These are phyloP conservation scores for Sporothrix globosa DNA, from an alignment of 2,329 filamentous ascomycete species.

Conservation along the genomic window DNA sequence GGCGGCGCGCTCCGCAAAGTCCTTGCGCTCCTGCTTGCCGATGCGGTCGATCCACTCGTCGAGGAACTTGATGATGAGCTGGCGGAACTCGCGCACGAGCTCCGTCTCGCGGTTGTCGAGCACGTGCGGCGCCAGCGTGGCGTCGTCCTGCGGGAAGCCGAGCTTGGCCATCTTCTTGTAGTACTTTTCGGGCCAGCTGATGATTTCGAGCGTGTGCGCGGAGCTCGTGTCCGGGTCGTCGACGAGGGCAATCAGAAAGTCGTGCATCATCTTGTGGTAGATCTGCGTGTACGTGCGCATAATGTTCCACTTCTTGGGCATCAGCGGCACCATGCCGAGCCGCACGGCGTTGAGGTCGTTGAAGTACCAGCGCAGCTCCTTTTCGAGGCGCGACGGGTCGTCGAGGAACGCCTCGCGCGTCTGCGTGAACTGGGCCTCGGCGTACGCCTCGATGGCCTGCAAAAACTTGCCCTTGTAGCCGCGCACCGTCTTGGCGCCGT, in stretches of 20 bases:
- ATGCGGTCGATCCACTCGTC: conserved; percentile 98
- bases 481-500: conserved; percentile 86
- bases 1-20: conserved; percentile 76
- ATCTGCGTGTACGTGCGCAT: conserved; percentile 86
- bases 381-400: conserved; percentile 81
- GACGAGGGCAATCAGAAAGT: conserved; percentile 81
- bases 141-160: conserved; percentile 73
- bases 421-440: conserved; percentile 72
- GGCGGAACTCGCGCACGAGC: conserved; percentile 88
- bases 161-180: conserved; percentile 94
- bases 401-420: conserved; percentile 76
- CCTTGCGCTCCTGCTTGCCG: conserved; percentile 76
- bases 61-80: conserved; percentile 91
- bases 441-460: conserved; percentile 73
- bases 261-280: conserved; percentile 94
- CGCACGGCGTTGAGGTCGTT: conserved; percentile 96
- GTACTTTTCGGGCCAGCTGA: conserved; percentile 95
- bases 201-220: conserved; percentile 84
- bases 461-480: conserved; percentile 98
- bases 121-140: conserved; percentile 71
- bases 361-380: conserved; percentile 93
- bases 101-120: conserved; percentile 89
- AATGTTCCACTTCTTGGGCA: conserved; percentile 97
- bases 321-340: conserved; percentile 84
- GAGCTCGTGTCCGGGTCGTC: conserved; percentile 84